Conservation (phyloP, 352 stramenopile species). For the Halophytophthora polymorphica region DNA sequence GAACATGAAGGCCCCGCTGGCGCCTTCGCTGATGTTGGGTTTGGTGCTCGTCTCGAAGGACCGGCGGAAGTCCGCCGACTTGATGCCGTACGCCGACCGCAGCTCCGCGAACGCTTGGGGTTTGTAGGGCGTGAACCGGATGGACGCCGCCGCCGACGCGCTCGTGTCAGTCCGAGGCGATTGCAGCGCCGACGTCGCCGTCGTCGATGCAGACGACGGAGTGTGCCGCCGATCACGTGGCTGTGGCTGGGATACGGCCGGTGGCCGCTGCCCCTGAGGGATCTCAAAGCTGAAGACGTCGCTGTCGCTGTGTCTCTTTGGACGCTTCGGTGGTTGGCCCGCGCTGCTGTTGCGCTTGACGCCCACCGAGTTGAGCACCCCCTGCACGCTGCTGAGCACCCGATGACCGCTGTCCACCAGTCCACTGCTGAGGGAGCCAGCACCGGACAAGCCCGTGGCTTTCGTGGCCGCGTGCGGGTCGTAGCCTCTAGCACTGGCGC, state of each 20-base stretch:
- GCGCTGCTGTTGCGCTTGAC: slow-evolving; percentile 24
- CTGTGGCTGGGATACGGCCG: slow-evolving; percentile 8
- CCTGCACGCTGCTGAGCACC: slow-evolving; percentile 26
- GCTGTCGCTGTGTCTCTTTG: slow-evolving; percentile 14
- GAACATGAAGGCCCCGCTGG: slow-evolving; percentile 90
- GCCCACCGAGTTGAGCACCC: slow-evolving; percentile 25
- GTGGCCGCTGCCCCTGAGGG: slow-evolving; percentile 23
- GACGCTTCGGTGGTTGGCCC: slow-evolving; percentile 12
- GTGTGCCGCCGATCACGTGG: slow-evolving; percentile 10
- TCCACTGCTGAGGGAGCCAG: slow-evolving; percentile 7
- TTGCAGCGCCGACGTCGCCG: slow-evolving; percentile 8
- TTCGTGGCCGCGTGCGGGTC: slow-evolving; percentile 19
- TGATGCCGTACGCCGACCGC: slow-evolving; percentile 65
- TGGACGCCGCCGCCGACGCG: slow-evolving; percentile 25
- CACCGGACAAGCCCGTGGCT: slow-evolving; percentile 15
- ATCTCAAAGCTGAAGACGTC: slow-evolving; percentile 35
- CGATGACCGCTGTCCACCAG: slow-evolving; percentile 21
- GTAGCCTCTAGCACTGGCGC: too few species aligned
- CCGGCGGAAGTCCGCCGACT: slow-evolving; percentile 53
- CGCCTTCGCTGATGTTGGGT: slow-evolving; percentile 88
- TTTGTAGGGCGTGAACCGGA: slow-evolving; percentile 76
- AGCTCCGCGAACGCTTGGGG: slow-evolving; percentile 74
- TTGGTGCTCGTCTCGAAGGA: slow-evolving; percentile 85
- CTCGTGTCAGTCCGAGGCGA: slow-evolving; percentile 3
- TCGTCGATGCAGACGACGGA: slow-evolving; percentile 26